Percentiles rank a stretch among this genome's conserved stretches.
These are phyloP conservation scores for Hapsidospora chrysogenum DNA, from an alignment of 495 filamentous ascomycete species.

Conservation along the genomic window DNA sequence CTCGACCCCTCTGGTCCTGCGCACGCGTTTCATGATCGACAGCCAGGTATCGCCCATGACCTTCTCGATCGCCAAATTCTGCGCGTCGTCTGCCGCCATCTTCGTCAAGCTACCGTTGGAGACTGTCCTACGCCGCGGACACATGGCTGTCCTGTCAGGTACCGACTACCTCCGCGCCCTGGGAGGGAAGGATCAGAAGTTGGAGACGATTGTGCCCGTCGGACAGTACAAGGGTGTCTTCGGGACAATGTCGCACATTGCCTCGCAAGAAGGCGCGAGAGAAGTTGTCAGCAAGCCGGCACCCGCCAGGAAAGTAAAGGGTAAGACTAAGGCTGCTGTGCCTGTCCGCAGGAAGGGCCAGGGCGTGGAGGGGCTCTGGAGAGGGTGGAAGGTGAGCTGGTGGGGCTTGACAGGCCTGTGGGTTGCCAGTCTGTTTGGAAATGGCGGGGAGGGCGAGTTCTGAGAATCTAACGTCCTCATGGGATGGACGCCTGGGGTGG, in stretches of 20 bases:
- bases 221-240: slow-evolving; percentile 67
- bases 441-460: slow-evolving; percentile 31
- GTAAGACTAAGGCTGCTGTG: slow-evolving; percentile 19
- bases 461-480: too few relatives aligned
- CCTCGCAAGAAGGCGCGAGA: slow-evolving; percentile 60
- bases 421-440: slow-evolving; percentile 28
- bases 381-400: slow-evolving; percentile 89
- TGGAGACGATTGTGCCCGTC: slow-evolving; percentile 57
- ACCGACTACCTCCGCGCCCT: slow-evolving; percentile 24
- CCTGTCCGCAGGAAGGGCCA: slow-evolving; percentile 50
- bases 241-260: slow-evolving; percentile 76
- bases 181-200: slow-evolving; percentile 13
- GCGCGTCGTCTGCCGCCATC: slow-evolving; percentile 59
- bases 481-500: too few relatives aligned
- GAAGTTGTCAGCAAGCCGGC: slow-evolving; percentile 17
- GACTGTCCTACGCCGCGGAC: slow-evolving; percentile 76
- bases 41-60: slow-evolving; percentile 61
- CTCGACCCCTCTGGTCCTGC: slow-evolving; percentile 66
- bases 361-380: slow-evolving; percentile 69
- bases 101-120: slow-evolving; percentile 78
- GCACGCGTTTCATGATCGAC: slow-evolving; percentile 62
- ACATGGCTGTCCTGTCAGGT: slow-evolving; percentile 45
- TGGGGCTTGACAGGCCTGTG: slow-evolving; percentile 89
- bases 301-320: slow-evolving; percentile 12
- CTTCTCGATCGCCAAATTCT: slow-evolving; percentile 64